Evolutionary conservation across 768 basidiomycete species (phyloP).

Genomic region (Tricholoma flavovirens): DNA sequence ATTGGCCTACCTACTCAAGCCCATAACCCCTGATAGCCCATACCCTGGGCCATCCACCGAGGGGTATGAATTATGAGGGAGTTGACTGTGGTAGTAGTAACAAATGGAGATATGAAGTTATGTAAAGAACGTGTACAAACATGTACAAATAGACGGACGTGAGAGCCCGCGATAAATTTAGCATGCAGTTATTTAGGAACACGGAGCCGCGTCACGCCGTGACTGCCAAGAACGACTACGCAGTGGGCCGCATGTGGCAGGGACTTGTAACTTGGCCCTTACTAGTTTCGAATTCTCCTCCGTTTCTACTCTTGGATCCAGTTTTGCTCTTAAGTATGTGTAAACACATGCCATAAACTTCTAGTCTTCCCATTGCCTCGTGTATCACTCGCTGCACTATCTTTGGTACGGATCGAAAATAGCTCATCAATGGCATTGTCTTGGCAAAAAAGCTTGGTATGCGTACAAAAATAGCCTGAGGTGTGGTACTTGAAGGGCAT

Average conservation of each 20-base stretch:
- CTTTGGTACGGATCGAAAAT: conserved; percentile 26
- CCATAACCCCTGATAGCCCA: too few relatives aligned
- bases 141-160: not conserved
- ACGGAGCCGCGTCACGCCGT: conserved; percentile 19
- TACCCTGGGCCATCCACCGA: too few relatives aligned
- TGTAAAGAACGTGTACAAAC: not conserved
- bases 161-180: conserved; percentile 13
- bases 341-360: too few relatives aligned
- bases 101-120: not conserved
- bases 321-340: not conserved
- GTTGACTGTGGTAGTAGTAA: too few relatives aligned
- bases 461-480: conserved; percentile 42
- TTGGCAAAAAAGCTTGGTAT: conserved; percentile 45
- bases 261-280: too few relatives aligned
- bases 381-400: not conserved
- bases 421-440: conserved; percentile 28
- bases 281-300: not conserved
- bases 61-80: too few relatives aligned
- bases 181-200: conserved; percentile 25
- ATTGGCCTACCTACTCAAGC: too few relatives aligned
- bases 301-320: not conserved
- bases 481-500: conserved; percentile 34
- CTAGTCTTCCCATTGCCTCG: too few relatives aligned
- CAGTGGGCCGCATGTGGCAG: too few relatives aligned
- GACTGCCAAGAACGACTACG: not conserved